Base-by-base conservation (phyloP, 345 rosid genomes). In the Populus pruinosa region DNA sequence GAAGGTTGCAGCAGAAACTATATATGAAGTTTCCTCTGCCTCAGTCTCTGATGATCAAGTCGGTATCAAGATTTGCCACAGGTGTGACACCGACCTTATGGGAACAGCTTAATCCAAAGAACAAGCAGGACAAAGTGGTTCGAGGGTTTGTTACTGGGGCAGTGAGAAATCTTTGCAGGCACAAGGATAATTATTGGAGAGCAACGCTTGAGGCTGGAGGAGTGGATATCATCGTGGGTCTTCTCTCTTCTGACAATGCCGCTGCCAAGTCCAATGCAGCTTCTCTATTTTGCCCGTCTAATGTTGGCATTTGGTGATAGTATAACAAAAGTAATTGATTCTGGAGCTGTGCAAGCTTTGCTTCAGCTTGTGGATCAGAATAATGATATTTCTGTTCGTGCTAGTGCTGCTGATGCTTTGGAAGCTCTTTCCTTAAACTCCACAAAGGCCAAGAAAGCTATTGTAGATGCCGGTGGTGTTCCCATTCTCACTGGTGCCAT, bases 131-230 rank as follows among this genome's bases (percentile, higher is more conserved):
- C 81, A 88, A 84, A 73, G 91, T 83, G 64, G 97, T 92, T 10
- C 91, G 90, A 84, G 98, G 97, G 14, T 89, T 87, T 82, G 83
- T 94, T 76, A 89, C 89, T 10, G 98, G 97, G 74, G 97, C 97
- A 72, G 82, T 94, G 79, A 90, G 95, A 83, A 94, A 94, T 82
- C 97, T 93, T 81, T 93, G 97, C 16, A 84, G 92, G 31, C 88
- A 88, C 74, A 90, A 86, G 86, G 93, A 92, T 73, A 88, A 86
- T 6, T 93, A 88, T 72, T 93, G 95, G 97, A 89, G 81, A 76
- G 82, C 88, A 69, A 87, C 90, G 44, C 88, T 93, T 14, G 89
- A 91, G 84, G 90, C 91, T 81, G 94, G 91, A 13, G 96, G 94
- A 56, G 88, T 88, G 16, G 88, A 89, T 86, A 87, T 88, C 75